Conservation (phyloP, 495 filamentous ascomycete genomes). For the Penicillium nucicola region DNA sequence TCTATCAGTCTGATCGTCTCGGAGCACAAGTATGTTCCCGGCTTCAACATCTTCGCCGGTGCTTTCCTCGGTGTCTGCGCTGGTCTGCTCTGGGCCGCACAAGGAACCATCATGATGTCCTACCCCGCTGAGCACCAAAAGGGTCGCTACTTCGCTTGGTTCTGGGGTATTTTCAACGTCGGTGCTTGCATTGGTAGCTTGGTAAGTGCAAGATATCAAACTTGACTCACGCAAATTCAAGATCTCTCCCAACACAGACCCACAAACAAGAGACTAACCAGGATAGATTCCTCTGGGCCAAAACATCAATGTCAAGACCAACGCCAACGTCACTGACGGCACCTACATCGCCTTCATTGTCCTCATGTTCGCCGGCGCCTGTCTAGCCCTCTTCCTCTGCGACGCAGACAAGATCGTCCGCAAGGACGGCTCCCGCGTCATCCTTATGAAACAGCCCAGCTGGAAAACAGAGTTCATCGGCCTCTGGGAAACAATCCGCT, state of each 20-base stretch:
- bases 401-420: constrained; percentile 70
- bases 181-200: constrained; percentile 48
- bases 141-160: constrained; percentile 48
- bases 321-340: constrained; percentile 41
- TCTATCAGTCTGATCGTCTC: constrained; percentile 51
- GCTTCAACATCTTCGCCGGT: constrained; percentile 69
- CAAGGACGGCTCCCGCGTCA: constrained; percentile 70
- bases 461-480: constrained; percentile 50
- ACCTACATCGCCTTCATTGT: constrained; percentile 54
- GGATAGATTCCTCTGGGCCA: constrained; percentile 39
- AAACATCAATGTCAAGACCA: constrained; percentile 36
- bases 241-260: no score
- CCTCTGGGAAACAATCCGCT: constrained; percentile 34
- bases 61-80: constrained; percentile 47
- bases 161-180: constrained; percentile 54
- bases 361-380: constrained; percentile 50
- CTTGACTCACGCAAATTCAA: no score
- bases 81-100: constrained; percentile 48
- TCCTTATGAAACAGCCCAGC: constrained; percentile 80
- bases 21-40: constrained; percentile 66
- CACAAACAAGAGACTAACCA: no score
- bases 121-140: constrained; percentile 47
- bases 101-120: constrained; percentile 54
- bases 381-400: constrained; percentile 52
- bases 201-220: constrained; percentile 15